Conservation (phyloP, 345 rosid genomes). For the Draba incana region DNA sequence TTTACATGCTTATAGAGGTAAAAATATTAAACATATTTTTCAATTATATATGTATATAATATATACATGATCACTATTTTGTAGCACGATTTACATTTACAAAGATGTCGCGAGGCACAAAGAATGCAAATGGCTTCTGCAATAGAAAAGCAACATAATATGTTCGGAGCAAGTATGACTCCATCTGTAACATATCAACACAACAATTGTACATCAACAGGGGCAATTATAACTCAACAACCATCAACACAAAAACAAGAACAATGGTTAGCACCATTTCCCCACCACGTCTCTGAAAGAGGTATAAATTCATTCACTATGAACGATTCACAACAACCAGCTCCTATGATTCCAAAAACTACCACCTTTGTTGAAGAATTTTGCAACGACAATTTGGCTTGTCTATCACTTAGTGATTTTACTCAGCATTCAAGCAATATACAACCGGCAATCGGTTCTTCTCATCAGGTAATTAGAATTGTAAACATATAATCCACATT, state of each 20-base stretch:
- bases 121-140: constrained; percentile 29
- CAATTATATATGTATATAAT: not conserved
- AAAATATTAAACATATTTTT: not conserved
- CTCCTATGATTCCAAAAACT: constrained; percentile 16
- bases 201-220: not conserved
- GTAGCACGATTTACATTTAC: constrained; percentile 24
- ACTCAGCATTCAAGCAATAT: not conserved
- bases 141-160: constrained; percentile 15
- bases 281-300: not conserved
- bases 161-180: constrained; percentile 23
- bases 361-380: not conserved
- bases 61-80: not conserved
- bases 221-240: not conserved
- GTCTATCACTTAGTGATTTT: constrained; percentile 5
- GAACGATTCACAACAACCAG: not conserved
- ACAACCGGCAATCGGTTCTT: not conserved
- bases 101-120: constrained; percentile 26
- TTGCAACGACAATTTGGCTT: constrained; percentile 7
- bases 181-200: not conserved
- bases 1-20: constrained; percentile 36
- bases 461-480: constrained; percentile 25
- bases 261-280: constrained; percentile 6
- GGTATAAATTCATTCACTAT: not conserved
- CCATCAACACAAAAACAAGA: not conserved
- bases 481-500: not conserved